These are phyloP conservation scores for Globisporangium cylindrosporum DNA, from an alignment of 352 stramenopile genomes.

Conservation along the genomic window DNA sequence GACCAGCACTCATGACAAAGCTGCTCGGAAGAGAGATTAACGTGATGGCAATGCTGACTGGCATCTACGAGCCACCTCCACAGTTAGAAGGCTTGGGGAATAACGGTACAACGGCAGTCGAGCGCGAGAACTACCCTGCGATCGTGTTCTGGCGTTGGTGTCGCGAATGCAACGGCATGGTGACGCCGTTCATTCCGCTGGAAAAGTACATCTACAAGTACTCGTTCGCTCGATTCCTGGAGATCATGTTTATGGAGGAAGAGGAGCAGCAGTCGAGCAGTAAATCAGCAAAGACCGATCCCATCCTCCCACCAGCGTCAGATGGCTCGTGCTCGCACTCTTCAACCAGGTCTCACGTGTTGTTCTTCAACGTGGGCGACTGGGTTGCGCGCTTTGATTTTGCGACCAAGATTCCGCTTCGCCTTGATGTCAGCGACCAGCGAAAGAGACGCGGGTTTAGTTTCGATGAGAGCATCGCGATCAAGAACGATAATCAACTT, in stretches of 20 bases:
- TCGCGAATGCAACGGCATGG: conserved; percentile 90
- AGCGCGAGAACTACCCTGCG: conserved; percentile 36
- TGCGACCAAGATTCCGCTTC: conserved; percentile 36
- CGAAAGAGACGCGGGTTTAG: conserved; percentile 14
- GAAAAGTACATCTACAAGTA: conserved; percentile 96
- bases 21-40: conserved; percentile 40
- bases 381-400: conserved; percentile 75
- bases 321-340: conserved; percentile 36
- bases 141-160: conserved; percentile 98
- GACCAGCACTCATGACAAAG: conserved; percentile 24
- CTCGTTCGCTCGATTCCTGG: conserved; percentile 97
- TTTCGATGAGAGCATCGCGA: neutral
- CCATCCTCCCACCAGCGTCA: conserved; percentile 14
- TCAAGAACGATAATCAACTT: conserved; percentile 16
- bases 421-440: conserved; percentile 18
- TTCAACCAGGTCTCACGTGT: conserved; percentile 58
- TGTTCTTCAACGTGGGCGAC: conserved; percentile 82
- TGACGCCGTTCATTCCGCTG: conserved; percentile 88
- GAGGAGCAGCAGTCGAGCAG: conserved; percentile 28
- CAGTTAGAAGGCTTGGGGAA: conserved; percentile 14
- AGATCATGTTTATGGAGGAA: conserved; percentile 93
- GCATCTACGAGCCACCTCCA: conserved; percentile 27
- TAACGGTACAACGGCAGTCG: conserved; percentile 16
- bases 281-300: neutral
- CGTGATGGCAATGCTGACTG: conserved; percentile 38